Base-by-base conservation (phyloP, 306 rosid genomes). In the Casuarina glauca region DNA sequence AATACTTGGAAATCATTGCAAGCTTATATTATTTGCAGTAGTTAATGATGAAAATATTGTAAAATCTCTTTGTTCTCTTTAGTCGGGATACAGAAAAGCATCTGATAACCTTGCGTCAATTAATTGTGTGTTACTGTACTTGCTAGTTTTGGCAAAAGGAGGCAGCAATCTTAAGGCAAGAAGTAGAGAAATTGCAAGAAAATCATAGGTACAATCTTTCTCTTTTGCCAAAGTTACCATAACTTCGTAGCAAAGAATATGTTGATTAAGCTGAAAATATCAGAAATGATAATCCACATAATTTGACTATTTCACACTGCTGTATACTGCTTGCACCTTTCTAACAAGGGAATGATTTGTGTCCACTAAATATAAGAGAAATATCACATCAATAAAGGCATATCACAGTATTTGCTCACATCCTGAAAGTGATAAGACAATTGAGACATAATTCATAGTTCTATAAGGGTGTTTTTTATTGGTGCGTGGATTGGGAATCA, bases 91-190 rank as follows among this genome's bases (percentile, higher is more conserved):
- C 19, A 58, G 39, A 63, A 74, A 70, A 32, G 9, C 17, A 48
- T 44, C 39, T 58, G 38, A 8, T 3, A 58, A 62, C 19, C 54
- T 53, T 76, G 68, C 66, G 15, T 42, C 60, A 63, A n/a, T 49
- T 42, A 11, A 60, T 41, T 62, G 46, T 62, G 46, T 52, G 13
- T 51, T 74, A 12, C 49, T 79, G 42, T 77, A 74, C 73, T 73
- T 78, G 82, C 76, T 83, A 91, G 98, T 83, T 90, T 78, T 94
- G 96, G 98, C 88, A 87, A 78, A 85, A 86, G 86, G 98, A 94
- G 75, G 94, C 84, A 75, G 90, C 87, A 72, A 46, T 81, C 69
- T 88, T 91, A 80, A 87, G 88, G 87, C 96, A 94, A 77, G 89
- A 91, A 84, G 82, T 94, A n/a, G 90, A 91, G 75, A 80, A 50